Evolutionary conservation across 2,329 filamentous ascomycete genomes (phyloP).

Genomic region (Malbranchea zuffiana): DNA sequence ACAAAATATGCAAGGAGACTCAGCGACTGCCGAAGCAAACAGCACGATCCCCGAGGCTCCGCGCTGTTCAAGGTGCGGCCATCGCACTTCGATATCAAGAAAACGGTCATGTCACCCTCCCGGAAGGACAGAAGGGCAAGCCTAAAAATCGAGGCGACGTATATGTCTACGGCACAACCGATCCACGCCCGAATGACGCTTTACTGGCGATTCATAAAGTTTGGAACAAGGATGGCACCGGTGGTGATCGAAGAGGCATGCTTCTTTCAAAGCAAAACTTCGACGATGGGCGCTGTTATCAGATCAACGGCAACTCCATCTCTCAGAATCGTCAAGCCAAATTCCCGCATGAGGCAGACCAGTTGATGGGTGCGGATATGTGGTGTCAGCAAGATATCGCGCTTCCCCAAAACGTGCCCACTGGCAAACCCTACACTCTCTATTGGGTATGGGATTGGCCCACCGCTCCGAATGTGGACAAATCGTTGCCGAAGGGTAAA

Average conservation of each 20-base stretch:
- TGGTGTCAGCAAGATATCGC: conserved; percentile 74
- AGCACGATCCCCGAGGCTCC: conserved; percentile 51
- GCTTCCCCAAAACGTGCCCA: conserved; percentile 55
- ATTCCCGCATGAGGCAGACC: conserved; percentile 42
- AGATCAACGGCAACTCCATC: conserved; percentile 54
- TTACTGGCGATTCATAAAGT: conserved; percentile 54
- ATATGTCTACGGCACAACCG: conserved; percentile 60
- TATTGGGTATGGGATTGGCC: conserved; percentile 99
- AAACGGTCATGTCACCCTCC: conserved; percentile 63
- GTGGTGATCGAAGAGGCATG: conserved; percentile 65
- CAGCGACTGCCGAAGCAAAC: conserved; percentile 53
- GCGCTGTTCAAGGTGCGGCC: conserved; percentile 48
- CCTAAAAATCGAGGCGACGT: conserved; percentile 58
- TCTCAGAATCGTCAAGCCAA: conserved; percentile 48
- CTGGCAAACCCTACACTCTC: conserved; percentile 60
- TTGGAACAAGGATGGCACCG: conserved; percentile 72
- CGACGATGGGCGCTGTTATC: conserved; percentile 85
- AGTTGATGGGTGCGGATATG: conserved; percentile 48
- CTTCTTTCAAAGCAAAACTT: conserved; percentile 70
- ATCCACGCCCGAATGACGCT: conserved; percentile 49
- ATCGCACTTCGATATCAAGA: conserved; percentile 60
- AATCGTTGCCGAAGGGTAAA: conserved; percentile 32
- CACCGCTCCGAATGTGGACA: conserved; percentile 35
- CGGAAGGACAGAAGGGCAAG: conserved; percentile 47
- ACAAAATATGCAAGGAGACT: conserved; percentile 52